Percentiles rank a stretch among this genome's conserved stretches.
These are phyloP conservation scores for Agrocybe praecox DNA, from an alignment of 768 basidiomycete species.

Conservation along the genomic window DNA sequence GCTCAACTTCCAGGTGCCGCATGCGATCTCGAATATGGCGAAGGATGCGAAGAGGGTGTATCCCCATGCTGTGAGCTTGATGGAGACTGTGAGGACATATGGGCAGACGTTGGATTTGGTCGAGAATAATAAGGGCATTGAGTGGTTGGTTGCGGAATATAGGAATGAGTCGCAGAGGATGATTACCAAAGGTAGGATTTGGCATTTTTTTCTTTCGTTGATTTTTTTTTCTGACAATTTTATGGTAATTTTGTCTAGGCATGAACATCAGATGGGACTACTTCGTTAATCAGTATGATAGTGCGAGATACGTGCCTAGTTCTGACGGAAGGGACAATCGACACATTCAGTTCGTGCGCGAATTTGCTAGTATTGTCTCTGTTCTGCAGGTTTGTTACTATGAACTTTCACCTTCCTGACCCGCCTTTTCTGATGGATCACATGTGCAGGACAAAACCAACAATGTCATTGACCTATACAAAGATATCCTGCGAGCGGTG, in stretches of 20 bases:
- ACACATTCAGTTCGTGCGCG: conserved; percentile 92
- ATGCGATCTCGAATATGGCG: conserved; percentile 93
- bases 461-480: conserved; percentile 87
- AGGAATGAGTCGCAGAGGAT: conserved; percentile 92
- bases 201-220: neutral
- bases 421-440: neutral
- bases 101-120: conserved; percentile 93
- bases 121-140: conserved; percentile 88
- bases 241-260: conserved; percentile 47
- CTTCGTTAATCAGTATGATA: conserved; percentile 93
- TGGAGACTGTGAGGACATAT: conserved; percentile 99
- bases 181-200: conserved; percentile 77
- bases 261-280: conserved; percentile 97
- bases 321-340: conserved; percentile 83
- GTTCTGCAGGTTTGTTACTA: conserved; percentile 69
- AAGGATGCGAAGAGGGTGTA: conserved; percentile 99
- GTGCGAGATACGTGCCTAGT: conserved; percentile 69
- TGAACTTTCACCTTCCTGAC: neutral
- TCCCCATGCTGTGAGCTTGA: conserved; percentile 95
- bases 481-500: conserved; percentile 80
- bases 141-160: conserved; percentile 94
- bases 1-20: conserved; percentile 95
- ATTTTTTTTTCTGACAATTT: neutral
- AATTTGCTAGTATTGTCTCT: conserved; percentile 93
- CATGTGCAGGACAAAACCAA: conserved; percentile 85